These are phyloP conservation scores for Rhizopogon salebrosus DNA, from an alignment of 768 basidiomycete species.

Conservation along the genomic window DNA sequence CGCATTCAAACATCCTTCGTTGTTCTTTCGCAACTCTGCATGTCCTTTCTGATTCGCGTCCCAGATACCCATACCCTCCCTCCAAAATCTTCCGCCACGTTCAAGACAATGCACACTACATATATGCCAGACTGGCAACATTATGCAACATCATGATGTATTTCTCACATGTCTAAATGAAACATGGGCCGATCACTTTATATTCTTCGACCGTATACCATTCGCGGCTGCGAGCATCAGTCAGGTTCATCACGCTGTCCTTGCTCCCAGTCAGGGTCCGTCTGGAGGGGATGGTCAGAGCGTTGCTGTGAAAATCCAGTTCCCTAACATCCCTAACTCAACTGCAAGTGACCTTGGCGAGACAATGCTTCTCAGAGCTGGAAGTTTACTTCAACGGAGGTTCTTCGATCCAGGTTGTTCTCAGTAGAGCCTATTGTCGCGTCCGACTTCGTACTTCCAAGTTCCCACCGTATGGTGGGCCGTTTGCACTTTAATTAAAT, in stretches of 20 bases:
- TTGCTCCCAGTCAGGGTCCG: constrained; percentile 48
- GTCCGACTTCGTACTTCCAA: background rate
- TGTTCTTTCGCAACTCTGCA: background rate
- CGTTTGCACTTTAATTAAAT: constrained; percentile 13
- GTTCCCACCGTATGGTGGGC: background rate
- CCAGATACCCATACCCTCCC: constrained; percentile 87
- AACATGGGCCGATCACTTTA: no score
- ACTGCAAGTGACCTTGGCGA: no score
- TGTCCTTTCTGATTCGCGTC: background rate
- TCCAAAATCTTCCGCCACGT: constrained; percentile 82
- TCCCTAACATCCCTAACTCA: no score
- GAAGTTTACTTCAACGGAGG: constrained; percentile 81
- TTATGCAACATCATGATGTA: no score
- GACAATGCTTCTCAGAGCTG: constrained; percentile 72
- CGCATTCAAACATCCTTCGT: background rate
- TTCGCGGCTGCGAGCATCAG: no score
- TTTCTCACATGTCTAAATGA: no score
- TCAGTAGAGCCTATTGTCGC: background rate
- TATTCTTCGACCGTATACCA: no score
- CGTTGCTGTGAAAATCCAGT: no score
- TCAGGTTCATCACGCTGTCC: constrained; percentile 73
- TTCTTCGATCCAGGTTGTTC: constrained; percentile 74
- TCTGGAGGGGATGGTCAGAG: constrained; percentile 41
- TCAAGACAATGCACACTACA: no score
- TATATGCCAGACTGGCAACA: no score